Conservation (phyloP, 2,329 filamentous ascomycete species). For the Elsinoe australis region DNA sequence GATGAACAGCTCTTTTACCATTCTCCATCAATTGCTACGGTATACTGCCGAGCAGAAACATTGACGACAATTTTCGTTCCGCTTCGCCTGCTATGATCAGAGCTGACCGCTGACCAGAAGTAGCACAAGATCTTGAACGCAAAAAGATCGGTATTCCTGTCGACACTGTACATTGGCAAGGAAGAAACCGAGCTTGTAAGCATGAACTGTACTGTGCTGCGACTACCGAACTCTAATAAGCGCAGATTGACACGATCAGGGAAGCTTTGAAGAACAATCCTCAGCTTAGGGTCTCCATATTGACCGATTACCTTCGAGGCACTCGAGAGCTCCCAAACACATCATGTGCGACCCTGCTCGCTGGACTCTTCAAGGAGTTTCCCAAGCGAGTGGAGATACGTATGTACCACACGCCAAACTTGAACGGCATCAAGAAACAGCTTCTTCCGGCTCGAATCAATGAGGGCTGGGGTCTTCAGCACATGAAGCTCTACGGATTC, state of each 20-base stretch:
- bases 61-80: too few species aligned
- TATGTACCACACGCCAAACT: constrained; percentile 96
- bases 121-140: constrained; percentile 76
- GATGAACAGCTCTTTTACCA: too few species aligned
- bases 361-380: constrained; percentile 75
- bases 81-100: background rate
- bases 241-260: constrained; percentile 65
- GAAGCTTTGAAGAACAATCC: constrained; percentile 68
- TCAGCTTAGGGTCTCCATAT: constrained; percentile 70
- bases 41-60: too few species aligned
- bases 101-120: constrained; percentile 14
- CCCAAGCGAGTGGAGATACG: constrained; percentile 77
- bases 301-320: constrained; percentile 85
- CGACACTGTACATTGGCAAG: constrained; percentile 95
- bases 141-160: constrained; percentile 74
- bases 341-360: constrained; percentile 81
- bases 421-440: constrained; percentile 78
- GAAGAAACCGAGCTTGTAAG: constrained; percentile 75
- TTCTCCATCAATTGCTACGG: too few species aligned
- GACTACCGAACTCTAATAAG: background rate
- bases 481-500: constrained; percentile 97
- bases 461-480: constrained; percentile 95
- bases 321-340: constrained; percentile 81
- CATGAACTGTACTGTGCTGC: too few species aligned
- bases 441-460: constrained; percentile 84